phyloP scores from a whole-genome alignment of 768 basidiomycete genomes.

The Pleurotus tuber-regium region DNA sequence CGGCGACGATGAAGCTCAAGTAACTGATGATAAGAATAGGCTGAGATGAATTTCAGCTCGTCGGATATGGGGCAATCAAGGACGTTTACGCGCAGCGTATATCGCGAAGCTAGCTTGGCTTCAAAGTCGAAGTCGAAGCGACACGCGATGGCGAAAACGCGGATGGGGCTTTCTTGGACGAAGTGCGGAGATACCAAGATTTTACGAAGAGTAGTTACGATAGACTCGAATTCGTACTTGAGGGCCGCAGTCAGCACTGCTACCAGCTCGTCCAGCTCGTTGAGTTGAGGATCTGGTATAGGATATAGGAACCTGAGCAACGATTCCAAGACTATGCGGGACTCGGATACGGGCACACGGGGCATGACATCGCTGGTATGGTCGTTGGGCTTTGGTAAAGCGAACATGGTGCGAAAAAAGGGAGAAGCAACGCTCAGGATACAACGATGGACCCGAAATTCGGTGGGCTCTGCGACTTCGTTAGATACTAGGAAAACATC shows the following conservation, averaged over 20 bases:
- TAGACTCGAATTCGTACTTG: slow-evolving; percentile 28
- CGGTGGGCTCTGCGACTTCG: slow-evolving; percentile 20
- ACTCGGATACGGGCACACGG: slow-evolving; percentile 28
- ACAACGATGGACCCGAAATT: slow-evolving; percentile 41
- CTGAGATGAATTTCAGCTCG: slow-evolving; percentile 48
- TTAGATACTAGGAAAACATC: slow-evolving; percentile 42
- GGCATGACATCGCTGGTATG: slow-evolving; percentile 3
- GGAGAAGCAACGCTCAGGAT: slow-evolving; percentile 46
- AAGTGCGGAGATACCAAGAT: slow-evolving; percentile 23
- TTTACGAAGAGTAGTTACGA: slow-evolving; percentile 21
- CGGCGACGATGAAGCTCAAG: slow-evolving; percentile 46
- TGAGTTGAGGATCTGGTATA: slow-evolving; percentile 20
- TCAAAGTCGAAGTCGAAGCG: slow-evolving; percentile 27
- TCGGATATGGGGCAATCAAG: slow-evolving; percentile 41
- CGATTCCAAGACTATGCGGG: slow-evolving; percentile 22
- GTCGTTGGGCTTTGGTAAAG: slow-evolving; percentile 36
- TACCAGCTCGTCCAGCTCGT: slow-evolving; percentile 16
- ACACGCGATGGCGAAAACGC: slow-evolving; percentile 32
- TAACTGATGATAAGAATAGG: slow-evolving; percentile 46
- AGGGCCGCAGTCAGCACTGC: slow-evolving; percentile 27
- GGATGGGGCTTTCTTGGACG: slow-evolving; percentile 24
- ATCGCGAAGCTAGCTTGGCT: slow-evolving; percentile 25
- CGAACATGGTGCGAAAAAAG: slow-evolving; percentile 49
- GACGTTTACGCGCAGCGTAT: slow-evolving; percentile 29
- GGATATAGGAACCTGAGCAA: slow-evolving; percentile 37